Evolutionary conservation across 2,329 filamentous ascomycete genomes (phyloP), one percentile per base, ranked within the genome.

Genomic region (Paracamarosporium sp.): DNA sequence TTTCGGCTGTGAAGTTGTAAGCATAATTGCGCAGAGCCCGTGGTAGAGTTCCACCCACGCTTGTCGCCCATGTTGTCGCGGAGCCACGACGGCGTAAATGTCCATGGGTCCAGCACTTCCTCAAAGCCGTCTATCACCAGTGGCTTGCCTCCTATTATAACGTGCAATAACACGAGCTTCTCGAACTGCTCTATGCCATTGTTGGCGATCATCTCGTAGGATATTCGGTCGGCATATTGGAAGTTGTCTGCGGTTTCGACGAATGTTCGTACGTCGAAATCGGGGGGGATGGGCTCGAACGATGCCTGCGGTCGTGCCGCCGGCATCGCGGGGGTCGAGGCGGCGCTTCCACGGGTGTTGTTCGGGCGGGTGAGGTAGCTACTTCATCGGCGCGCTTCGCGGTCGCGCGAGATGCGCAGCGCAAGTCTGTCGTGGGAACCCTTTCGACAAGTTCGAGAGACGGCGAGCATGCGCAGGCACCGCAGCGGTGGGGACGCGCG

Each of bases 71-170:
- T 88, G 31, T 90, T 90, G 53, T 86, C 83, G 70, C 90, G 88
- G 33, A 99, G 81, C 93, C 94, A 99, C 55, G 87, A 83, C 6
- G 84, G 82, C 40, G 88, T 91, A 76, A 98, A 98, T 0, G 96
- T 86, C 78, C 87, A 86, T 41, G 86, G 85, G 50, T 95, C 90
- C 40, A 97, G 79, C 28, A 86, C 83, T 33, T 87, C 81, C 60
- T 96, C 86, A 83, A 95, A 98, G 17, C 92, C 92, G 70, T 96
- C 92, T 53, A 99, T 90, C 11, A 98, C 91, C 6, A 99, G 81
- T 2, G 95, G 95, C 65, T 92, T 93, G 2, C 95, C 95, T 25
- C 89, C 89, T 47, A 89, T 83, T 50, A 97, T 88, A 15, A 98
- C 93, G 76, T 96, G 91, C 6, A 93, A 82, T 45, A 89, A 80